Evolutionary conservation across 2,329 filamentous ascomycete genomes (phyloP).

Genomic region (Fusarium tanahbumbuense): DNA sequence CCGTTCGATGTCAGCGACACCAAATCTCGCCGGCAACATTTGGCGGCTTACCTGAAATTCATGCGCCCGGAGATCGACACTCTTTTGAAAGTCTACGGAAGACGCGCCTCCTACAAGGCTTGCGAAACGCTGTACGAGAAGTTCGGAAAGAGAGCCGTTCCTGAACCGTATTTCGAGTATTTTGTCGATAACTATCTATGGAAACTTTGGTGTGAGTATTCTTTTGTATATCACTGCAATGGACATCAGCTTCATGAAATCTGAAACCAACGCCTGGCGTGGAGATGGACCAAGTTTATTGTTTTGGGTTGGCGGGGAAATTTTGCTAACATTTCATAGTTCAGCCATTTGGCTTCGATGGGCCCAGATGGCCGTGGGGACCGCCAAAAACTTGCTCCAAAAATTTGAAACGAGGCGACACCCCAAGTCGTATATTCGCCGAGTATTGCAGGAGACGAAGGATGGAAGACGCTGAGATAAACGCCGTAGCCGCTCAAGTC

Average conservation of each 20-base stretch:
- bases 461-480: not conserved
- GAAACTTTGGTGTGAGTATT: not conserved
- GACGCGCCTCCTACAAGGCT: not conserved
- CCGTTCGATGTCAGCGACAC: not conserved
- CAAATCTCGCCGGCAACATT: not conserved
- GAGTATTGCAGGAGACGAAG: not conserved
- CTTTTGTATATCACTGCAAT: not conserved
- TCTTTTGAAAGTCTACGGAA: not conserved
- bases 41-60: not conserved
- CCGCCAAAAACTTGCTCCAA: not conserved
- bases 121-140: not conserved
- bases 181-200: not conserved
- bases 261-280: not conserved
- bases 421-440: not conserved
- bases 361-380: slow-evolving; percentile 8
- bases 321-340: not conserved
- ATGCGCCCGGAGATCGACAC: not conserved
- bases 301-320: not conserved
- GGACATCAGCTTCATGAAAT: not conserved
- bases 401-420: not conserved
- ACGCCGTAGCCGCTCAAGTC: accelerated
- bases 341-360: not conserved
- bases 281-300: not conserved
- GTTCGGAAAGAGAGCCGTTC: not conserved
- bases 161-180: not conserved